phyloP scores from a whole-genome alignment of 2,329 filamentous ascomycete genomes.

The Bipolaris victoriae region DNA sequence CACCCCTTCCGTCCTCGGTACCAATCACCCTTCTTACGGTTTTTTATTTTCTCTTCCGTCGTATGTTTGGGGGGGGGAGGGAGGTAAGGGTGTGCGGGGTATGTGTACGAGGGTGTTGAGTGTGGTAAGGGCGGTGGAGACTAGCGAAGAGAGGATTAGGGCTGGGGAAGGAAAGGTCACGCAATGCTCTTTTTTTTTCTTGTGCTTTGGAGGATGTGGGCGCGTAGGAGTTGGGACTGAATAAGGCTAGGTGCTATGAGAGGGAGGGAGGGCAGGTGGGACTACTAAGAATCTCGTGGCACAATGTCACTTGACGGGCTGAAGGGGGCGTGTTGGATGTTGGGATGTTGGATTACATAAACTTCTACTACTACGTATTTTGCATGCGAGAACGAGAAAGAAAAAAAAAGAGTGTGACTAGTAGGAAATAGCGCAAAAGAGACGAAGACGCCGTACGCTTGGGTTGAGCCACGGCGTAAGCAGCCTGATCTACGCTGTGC shows the following conservation, averaged over 20 bases:
- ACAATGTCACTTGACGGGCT: too few relatives aligned
- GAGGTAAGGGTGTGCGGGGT: neutral
- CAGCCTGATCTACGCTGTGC: constrained; percentile 1
- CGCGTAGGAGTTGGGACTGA: neutral
- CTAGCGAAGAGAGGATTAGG: neutral
- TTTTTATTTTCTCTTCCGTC: neutral
- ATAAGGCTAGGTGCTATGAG: neutral
- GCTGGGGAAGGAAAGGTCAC: neutral
- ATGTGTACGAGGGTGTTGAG: neutral
- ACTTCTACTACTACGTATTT: neutral
- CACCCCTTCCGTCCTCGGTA: neutral
- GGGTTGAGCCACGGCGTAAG: neutral
- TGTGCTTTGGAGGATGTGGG: neutral
- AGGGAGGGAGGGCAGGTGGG: neutral
- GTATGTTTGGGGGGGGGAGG: too few relatives aligned
- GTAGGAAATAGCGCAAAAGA: neutral
- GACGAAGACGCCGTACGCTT: constrained; percentile 1
- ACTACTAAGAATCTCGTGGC: neutral
- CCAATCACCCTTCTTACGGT: neutral
- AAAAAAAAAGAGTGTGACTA: too few relatives aligned
- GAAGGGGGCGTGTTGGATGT: neutral
- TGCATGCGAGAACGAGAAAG: too few relatives aligned
- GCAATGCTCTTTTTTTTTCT: neutral
- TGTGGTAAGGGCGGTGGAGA: neutral
- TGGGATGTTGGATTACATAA: neutral